Conservation (phyloP, 257 asterid genomes). For the Solanum bulbocastanum region DNA sequence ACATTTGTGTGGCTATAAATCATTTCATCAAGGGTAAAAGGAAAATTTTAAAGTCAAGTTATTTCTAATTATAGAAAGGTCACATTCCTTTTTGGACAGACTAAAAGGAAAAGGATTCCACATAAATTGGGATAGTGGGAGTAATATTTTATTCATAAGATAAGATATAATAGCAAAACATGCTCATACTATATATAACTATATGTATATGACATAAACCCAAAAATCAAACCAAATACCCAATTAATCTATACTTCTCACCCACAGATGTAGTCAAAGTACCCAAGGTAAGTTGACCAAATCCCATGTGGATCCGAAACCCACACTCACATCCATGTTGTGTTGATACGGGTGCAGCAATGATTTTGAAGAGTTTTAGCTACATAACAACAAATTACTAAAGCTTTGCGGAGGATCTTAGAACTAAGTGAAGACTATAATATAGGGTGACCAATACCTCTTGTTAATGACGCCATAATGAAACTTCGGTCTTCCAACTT, state of each 20-base stretch:
- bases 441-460: conserved; percentile 29
- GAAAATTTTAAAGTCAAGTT: neutral
- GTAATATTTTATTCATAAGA: neutral
- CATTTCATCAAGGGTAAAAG: neutral
- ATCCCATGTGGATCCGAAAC: neutral
- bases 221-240: neutral
- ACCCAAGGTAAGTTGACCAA: neutral
- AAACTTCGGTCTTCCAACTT: conserved; percentile 61
- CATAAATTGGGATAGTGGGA: neutral
- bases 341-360: neutral
- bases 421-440: neutral
- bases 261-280: neutral
- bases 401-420: neutral
- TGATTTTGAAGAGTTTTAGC: neutral
- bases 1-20: neutral
- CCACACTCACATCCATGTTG: neutral
- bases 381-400: neutral
- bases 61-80: neutral
- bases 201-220: neutral
- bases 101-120: neutral
- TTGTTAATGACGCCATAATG: conserved; percentile 90
- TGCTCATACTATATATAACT: neutral
- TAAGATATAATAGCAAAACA: neutral
- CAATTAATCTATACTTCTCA: neutral
- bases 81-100: neutral